These are phyloP conservation scores for Aspergillus calidoustus DNA, from an alignment of 2,329 filamentous ascomycete species.

Conservation along the genomic window DNA sequence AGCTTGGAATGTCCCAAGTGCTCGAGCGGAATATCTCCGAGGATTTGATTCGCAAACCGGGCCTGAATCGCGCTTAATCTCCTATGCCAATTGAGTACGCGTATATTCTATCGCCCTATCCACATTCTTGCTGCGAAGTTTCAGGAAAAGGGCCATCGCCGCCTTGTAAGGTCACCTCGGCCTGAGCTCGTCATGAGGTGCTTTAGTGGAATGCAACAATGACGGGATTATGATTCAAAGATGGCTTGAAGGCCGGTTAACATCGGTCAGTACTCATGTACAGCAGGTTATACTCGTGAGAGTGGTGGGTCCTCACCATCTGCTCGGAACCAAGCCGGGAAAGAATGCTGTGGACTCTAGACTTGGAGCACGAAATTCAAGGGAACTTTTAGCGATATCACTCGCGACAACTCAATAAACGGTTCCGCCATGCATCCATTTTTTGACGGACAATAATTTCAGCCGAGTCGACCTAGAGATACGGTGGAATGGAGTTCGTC, in stretches of 20 bases:
- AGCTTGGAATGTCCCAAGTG: conserved; percentile 10
- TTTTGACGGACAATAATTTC: not conserved
- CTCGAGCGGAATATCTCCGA: conserved; percentile 3
- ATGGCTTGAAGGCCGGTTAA: not conserved
- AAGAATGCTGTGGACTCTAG: not conserved
- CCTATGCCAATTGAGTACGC: not conserved
- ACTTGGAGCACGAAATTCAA: not conserved
- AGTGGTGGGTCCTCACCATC: not conserved
- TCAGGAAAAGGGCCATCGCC: conserved; percentile 7
- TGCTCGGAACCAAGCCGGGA: not conserved
- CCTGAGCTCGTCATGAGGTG: conserved; percentile 1
- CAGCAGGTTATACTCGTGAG: not conserved
- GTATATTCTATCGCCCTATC: not conserved
- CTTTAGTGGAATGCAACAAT: conserved; percentile 13
- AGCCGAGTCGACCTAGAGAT: not conserved
- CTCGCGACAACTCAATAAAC: not conserved
- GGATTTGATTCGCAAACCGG: not conserved
- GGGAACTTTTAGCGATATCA: not conserved
- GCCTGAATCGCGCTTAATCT: conserved; percentile 1
- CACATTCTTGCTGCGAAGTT: conserved; percentile 11
- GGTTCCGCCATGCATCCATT: not conserved
- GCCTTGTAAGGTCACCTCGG: not conserved
- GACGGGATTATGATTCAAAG: conserved; percentile 1
- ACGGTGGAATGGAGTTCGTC: conserved; percentile 11
- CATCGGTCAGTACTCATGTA: not conserved